Percentiles rank a stretch among this genome's conserved stretches.
phyloP scores from a whole-genome alignment of 371 early-diverging fungal species.

The Dinochytrium kinnereticum region DNA sequence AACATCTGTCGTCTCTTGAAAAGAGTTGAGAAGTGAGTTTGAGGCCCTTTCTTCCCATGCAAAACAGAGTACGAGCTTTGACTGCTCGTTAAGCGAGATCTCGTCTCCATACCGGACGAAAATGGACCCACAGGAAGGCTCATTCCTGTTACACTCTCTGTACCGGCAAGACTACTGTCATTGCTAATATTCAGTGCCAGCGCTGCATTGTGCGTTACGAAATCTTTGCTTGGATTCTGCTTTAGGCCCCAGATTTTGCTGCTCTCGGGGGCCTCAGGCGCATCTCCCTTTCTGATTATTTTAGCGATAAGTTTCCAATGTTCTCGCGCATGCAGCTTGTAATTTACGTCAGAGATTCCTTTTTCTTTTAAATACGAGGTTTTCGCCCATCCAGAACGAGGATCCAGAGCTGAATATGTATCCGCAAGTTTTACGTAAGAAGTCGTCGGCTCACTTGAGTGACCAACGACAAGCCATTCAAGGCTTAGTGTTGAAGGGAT shows the following conservation, averaged over 20 bases:
- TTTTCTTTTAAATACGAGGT: slow-evolving; percentile 40
- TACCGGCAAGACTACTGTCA: neutral
- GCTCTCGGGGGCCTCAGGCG: slow-evolving; percentile 21
- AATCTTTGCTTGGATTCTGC: slow-evolving; percentile 18
- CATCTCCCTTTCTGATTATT: slow-evolving; percentile 47
- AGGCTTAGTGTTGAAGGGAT: slow-evolving; percentile 56
- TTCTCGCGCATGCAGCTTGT: slow-evolving; percentile 47
- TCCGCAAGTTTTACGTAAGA: slow-evolving; percentile 49
- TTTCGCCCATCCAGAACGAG: slow-evolving; percentile 57
- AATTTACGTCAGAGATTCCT: slow-evolving; percentile 27
- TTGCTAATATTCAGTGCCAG: slow-evolving; percentile 6
- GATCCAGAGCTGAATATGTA: slow-evolving; percentile 52
- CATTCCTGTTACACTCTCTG: slow-evolving; percentile 5
- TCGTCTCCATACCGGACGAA: slow-evolving; percentile 12
- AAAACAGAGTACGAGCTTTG: slow-evolving; percentile 20
- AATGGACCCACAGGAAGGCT: neutral
- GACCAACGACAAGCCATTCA: slow-evolving; percentile 62
- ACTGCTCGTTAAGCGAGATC: slow-evolving; percentile 12
- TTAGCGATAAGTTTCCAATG: slow-evolving; percentile 55
- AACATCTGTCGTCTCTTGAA: slow-evolving; percentile 62
- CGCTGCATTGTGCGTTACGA: neutral
- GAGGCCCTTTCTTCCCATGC: slow-evolving; percentile 29
- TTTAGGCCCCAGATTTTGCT: slow-evolving; percentile 14
- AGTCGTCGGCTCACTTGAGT: slow-evolving; percentile 42
- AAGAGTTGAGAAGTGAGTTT: slow-evolving; percentile 44